Conservation (phyloP, 768 basidiomycete genomes). For the Trametes gibbosa region DNA sequence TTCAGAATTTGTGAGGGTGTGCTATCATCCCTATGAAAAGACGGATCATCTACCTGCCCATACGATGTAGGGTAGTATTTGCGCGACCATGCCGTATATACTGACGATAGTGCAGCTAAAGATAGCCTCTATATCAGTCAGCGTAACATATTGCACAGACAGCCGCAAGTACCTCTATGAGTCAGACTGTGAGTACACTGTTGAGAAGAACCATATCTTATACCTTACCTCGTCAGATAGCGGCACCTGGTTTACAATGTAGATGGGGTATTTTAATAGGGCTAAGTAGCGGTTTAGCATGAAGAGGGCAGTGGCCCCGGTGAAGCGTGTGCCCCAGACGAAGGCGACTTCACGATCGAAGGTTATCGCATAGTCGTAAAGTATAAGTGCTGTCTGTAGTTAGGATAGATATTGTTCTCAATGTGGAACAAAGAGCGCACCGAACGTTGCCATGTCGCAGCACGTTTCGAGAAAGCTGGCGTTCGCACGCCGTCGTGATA, state of each 20-base stretch:
- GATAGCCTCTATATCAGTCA: neutral
- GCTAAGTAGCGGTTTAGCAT: constrained; percentile 10
- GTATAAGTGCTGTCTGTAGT: neutral
- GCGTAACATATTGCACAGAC: neutral
- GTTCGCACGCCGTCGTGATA: no score
- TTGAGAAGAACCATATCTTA: no score
- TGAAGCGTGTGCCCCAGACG: constrained; percentile 5
- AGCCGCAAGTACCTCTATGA: no score
- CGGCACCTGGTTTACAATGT: neutral
- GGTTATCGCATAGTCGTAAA: constrained; percentile 11
- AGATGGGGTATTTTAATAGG: neutral
- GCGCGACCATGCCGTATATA: neutral
- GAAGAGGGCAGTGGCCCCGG: constrained; percentile 5
- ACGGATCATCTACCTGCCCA: neutral
- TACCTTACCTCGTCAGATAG: neutral
- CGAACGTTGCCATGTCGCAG: neutral
- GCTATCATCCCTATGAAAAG: neutral
- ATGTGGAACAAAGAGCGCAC: neutral
- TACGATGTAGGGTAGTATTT: constrained; percentile 2
- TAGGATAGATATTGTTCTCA: neutral
- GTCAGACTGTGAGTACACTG: no score
- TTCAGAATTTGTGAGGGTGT: neutral
- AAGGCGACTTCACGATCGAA: constrained; percentile 1
- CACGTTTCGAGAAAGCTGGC: neutral
- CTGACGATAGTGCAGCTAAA: neutral